A percentile compares a stretch with the other conserved stretches of the same genome.
Conservation (phyloP, 1,284 basidiomycete genomes). For the Volvariella surrecta region DNA sequence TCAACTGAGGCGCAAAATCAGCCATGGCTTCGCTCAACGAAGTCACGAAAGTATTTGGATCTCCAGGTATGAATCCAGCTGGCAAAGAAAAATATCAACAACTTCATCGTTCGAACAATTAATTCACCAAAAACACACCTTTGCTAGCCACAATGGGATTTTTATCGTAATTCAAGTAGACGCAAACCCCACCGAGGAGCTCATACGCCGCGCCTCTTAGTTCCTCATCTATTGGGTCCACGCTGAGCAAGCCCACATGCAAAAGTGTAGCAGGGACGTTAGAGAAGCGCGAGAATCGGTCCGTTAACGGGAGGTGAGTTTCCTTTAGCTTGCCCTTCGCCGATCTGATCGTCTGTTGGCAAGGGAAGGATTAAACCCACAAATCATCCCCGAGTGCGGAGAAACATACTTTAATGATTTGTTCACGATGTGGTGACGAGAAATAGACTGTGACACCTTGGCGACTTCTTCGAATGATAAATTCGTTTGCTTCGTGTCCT, state of each 20-base stretch:
- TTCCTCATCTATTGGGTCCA: conserved; percentile 65
- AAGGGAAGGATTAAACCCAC: conserved; percentile 4
- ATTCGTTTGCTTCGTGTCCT: conserved; percentile 68
- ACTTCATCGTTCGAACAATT: conserved; percentile 4
- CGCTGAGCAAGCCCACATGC: conserved; percentile 74
- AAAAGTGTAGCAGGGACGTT: conserved; percentile 80
- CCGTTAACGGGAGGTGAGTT: conserved; percentile 44
- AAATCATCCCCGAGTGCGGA: too few relatives aligned
- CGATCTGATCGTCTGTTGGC: conserved; percentile 50
- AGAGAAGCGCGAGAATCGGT: conserved; percentile 68
- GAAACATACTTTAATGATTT: conserved; percentile 62
- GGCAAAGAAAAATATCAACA: conserved; percentile 10
- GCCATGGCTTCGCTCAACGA: conserved; percentile 69
- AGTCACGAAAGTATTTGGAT: conserved; percentile 55
- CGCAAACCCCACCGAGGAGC: conserved; percentile 70
- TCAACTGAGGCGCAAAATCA: conserved; percentile 67
- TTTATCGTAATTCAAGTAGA: conserved; percentile 71
- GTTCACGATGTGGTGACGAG: conserved; percentile 58
- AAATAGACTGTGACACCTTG: conserved; percentile 66
- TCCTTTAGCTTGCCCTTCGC: conserved; percentile 64
- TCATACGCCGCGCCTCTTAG: conserved; percentile 74
- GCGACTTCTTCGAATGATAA: conserved; percentile 69
- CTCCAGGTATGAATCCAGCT: conserved; percentile 72
- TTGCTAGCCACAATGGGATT: conserved; percentile 57
- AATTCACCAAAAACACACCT: conserved; percentile 46